Conservation (phyloP, 352 stramenopile genomes). For the Phytophthora fragariae region DNA sequence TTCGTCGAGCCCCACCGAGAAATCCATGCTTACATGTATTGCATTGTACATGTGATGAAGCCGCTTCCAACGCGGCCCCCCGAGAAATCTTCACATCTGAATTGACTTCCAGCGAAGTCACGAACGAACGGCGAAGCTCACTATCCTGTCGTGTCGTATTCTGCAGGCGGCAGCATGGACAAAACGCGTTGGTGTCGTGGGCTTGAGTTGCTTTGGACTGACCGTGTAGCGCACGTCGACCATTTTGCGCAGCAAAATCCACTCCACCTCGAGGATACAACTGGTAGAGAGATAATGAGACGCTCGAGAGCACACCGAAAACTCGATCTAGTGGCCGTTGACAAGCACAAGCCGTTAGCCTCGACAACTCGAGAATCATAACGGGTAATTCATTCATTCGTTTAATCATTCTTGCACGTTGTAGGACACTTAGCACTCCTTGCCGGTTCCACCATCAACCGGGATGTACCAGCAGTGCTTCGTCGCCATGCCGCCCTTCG, state of each 20-base stretch:
- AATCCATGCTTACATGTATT: background rate
- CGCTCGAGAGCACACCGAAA: too few species aligned
- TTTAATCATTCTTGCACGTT: slow-evolving; percentile 15
- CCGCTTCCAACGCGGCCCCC: too few species aligned
- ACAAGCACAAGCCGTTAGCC: too few species aligned
- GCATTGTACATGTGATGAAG: background rate
- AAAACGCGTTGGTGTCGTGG: slow-evolving; percentile 1
- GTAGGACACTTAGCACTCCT: slow-evolving; percentile 35
- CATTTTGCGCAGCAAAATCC: too few species aligned
- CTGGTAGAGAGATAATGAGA: too few species aligned
- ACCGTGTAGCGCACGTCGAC: too few species aligned
- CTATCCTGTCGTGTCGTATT: slow-evolving; percentile 30
- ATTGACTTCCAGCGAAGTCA: slow-evolving; percentile 31
- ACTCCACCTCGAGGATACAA: too few species aligned
- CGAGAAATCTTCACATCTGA: slow-evolving; percentile 27
- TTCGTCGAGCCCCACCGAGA: background rate
- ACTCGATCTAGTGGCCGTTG: too few species aligned
- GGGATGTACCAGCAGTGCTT: slow-evolving; percentile 83
- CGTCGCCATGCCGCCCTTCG: slow-evolving; percentile 52
- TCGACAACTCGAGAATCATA: slow-evolving; percentile 22
- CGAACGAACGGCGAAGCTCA: slow-evolving; percentile 22
- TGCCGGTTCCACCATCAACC: slow-evolving; percentile 40
- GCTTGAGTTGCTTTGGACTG: too few species aligned
- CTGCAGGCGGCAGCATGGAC: slow-evolving; percentile 22
- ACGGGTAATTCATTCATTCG: slow-evolving; percentile 19